Percentiles rank a stretch among this genome's conserved stretches.
These are phyloP conservation scores for Achlya hypogyna DNA, from an alignment of 352 stramenopile species.

Conservation along the genomic window DNA sequence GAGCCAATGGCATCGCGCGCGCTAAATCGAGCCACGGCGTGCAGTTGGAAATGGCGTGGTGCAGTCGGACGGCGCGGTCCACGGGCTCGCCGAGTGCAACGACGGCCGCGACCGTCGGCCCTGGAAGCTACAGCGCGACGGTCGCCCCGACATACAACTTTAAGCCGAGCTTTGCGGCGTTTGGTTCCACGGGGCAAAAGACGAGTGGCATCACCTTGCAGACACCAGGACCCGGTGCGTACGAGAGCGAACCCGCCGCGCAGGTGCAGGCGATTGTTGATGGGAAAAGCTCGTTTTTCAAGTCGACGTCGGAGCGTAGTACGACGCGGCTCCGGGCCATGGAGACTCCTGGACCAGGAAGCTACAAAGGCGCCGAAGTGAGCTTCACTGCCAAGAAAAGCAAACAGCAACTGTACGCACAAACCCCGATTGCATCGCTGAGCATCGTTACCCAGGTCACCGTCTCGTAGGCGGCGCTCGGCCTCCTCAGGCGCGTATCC, in stretches of 20 bases:
- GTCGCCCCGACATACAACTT: neutral
- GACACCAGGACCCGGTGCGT: conserved; percentile 1
- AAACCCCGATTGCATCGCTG: neutral
- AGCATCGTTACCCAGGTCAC: neutral
- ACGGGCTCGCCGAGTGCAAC: too few species aligned
- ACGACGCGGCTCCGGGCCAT: neutral
- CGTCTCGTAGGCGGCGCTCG: neutral
- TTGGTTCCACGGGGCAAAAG: conserved; percentile 3
- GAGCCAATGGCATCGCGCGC: neutral
- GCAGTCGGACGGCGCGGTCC: conserved; percentile 2
- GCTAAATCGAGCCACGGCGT: neutral
- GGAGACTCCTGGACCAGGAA: neutral
- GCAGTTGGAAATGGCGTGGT: conserved; percentile 5
- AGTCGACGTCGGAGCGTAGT: conserved; percentile 6
- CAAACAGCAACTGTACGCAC: neutral
- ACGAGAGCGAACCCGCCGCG: neutral
- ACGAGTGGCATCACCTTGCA: neutral
- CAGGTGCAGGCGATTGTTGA: neutral
- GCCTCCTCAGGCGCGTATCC: neutral
- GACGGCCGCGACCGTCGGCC: neutral
- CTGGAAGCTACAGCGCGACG: neutral
- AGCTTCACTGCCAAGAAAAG: neutral
- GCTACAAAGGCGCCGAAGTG: neutral
- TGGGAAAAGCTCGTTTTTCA: neutral
- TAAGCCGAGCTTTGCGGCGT: conserved; percentile 14